Evolutionary conservation across 495 filamentous ascomycete genomes (phyloP).

Genomic region (Aspergillus coremiiformis): DNA sequence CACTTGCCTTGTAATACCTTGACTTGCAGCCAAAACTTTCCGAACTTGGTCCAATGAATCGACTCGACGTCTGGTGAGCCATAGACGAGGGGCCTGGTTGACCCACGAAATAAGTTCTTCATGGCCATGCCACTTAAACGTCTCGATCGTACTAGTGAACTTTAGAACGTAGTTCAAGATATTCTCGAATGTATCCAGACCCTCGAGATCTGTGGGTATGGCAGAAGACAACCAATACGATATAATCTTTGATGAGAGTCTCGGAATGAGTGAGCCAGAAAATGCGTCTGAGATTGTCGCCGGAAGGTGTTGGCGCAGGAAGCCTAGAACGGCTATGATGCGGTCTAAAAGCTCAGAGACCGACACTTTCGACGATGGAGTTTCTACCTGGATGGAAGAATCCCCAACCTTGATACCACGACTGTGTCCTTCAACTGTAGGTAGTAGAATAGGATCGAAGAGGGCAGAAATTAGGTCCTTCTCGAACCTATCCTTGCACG

Average conservation of each 20-base stretch:
- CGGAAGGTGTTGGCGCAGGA: slow-evolving; percentile 60
- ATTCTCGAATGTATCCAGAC: slow-evolving; percentile 60
- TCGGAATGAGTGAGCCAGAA: slow-evolving; percentile 59
- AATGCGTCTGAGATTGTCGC: slow-evolving; percentile 51
- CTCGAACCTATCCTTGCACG: slow-evolving; percentile 29
- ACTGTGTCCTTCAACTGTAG: slow-evolving; percentile 20
- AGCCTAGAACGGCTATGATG: slow-evolving; percentile 54
- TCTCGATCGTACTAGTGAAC: slow-evolving; percentile 57
- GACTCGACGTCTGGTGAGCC: slow-evolving; percentile 80
- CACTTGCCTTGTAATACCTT: slow-evolving; percentile 56
- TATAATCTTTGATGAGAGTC: slow-evolving; percentile 57
- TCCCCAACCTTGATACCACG: slow-evolving; percentile 24
- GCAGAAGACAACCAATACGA: slow-evolving; percentile 64
- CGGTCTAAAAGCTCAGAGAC: slow-evolving; percentile 35
- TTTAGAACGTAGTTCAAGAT: slow-evolving; percentile 51
- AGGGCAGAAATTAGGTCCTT: slow-evolving; percentile 26
- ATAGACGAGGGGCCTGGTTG: slow-evolving; percentile 66
- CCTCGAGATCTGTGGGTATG: slow-evolving; percentile 64
- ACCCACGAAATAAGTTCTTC: slow-evolving; percentile 73
- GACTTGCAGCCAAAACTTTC: slow-evolving; percentile 54
- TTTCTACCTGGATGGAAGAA: slow-evolving; percentile 25
- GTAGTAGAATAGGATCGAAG: slow-evolving; percentile 30
- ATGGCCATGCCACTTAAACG: slow-evolving; percentile 59
- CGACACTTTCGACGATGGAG: slow-evolving; percentile 19
- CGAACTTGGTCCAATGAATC: slow-evolving; percentile 66